Conservation (phyloP, 106 monocot genomes). For the Agapanthus africanus region DNA sequence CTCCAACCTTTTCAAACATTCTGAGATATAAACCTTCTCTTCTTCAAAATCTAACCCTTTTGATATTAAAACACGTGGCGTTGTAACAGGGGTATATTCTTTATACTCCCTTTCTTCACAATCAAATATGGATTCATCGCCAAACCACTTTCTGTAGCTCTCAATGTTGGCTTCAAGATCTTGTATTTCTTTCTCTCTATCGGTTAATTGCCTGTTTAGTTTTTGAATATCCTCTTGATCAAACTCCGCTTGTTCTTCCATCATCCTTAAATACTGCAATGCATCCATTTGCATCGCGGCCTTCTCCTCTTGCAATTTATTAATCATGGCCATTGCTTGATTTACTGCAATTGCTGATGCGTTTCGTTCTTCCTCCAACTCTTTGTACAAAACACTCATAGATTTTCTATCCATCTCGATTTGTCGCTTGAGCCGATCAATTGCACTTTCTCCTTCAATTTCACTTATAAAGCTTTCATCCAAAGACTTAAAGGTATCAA, state of each 20-base stretch:
- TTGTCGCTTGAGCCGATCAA: slow-evolving; percentile 43
- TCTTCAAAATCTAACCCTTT: slow-evolving; percentile 39
- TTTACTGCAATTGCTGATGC: slow-evolving; percentile 86
- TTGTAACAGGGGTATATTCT: slow-evolving; percentile 7
- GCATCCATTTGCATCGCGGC: slow-evolving; percentile 94
- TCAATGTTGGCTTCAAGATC: slow-evolving; percentile 59
- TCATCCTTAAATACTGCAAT: slow-evolving; percentile 86
- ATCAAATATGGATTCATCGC: slow-evolving; percentile 20
- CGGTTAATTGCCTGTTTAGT: slow-evolving; percentile 40
- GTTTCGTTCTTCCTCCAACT: slow-evolving; percentile 89
- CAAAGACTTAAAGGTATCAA: slow-evolving; percentile 36
- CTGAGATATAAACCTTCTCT: slow-evolving; percentile 50
- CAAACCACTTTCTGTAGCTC: slow-evolving; percentile 34
- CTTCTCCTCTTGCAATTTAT: slow-evolving; percentile 93
- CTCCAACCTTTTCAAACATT: slow-evolving; percentile 44
- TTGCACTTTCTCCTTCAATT: slow-evolving; percentile 50
- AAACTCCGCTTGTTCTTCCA: slow-evolving; percentile 92
- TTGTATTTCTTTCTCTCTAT: slow-evolving; percentile 70
- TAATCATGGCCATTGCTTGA: slow-evolving; percentile 98
- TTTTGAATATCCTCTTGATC: slow-evolving; percentile 75
- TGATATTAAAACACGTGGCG: background rate
- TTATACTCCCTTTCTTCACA: slow-evolving; percentile 16
- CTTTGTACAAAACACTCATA: slow-evolving; percentile 57
- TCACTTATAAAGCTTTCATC: slow-evolving; percentile 46
- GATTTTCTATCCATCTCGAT: slow-evolving; percentile 53